Evolutionary conservation across 148 eudicot genomes (phyloP).

Genomic region (Vaccinium myrtillus): DNA sequence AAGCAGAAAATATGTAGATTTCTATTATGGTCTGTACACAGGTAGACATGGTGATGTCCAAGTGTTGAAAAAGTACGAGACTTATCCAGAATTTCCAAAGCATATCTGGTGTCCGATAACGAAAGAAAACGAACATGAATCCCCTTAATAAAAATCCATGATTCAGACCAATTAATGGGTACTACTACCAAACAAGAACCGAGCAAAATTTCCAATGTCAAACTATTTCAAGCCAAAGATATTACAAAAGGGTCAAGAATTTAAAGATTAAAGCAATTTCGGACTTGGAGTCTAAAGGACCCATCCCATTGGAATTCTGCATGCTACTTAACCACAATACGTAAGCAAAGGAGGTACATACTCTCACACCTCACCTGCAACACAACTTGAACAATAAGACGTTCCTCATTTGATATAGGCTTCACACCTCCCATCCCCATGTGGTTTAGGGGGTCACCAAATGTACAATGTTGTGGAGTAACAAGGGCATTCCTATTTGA

Average conservation of each 20-base stretch:
- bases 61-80: neutral
- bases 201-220: neutral
- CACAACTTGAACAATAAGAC: slow-evolving; percentile 46
- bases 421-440: slow-evolving; percentile 36
- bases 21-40: neutral
- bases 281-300: neutral
- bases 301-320: neutral
- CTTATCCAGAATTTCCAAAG: neutral
- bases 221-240: neutral
- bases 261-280: neutral
- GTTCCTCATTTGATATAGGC: slow-evolving; percentile 54
- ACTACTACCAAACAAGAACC: neutral
- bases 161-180: neutral
- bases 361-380: slow-evolving; percentile 50
- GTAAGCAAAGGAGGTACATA: neutral
- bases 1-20: neutral
- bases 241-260: neutral
- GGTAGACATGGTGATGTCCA: neutral
- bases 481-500: slow-evolving; percentile 25
- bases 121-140: neutral
- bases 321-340: neutral
- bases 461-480: slow-evolving; percentile 27
- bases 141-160: neutral
- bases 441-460: slow-evolving; percentile 31
- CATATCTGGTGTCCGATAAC: neutral